Conservation (phyloP, 2,329 filamentous ascomycete species). For the Cercospora zeae-maydis region DNA sequence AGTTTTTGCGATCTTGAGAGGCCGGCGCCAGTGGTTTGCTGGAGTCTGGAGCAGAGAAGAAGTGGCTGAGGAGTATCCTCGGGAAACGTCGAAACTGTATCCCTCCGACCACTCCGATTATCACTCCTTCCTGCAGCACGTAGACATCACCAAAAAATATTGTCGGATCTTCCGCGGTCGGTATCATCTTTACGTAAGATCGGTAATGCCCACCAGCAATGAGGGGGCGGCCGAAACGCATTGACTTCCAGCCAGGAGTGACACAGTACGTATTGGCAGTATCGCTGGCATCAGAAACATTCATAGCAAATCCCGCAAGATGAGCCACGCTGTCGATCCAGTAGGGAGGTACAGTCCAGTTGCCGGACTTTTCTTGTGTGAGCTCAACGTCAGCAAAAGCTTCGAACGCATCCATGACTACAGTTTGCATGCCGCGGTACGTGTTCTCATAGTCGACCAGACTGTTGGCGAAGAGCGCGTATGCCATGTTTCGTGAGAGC, state of each 20-base stretch:
- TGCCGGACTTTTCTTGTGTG: slow-evolving; percentile 13
- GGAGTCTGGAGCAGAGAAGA: slow-evolving; percentile 62
- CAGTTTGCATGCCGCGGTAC: slow-evolving; percentile 18
- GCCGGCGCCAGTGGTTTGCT: slow-evolving; percentile 45
- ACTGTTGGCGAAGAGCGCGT: slow-evolving; percentile 24
- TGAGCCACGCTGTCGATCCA: slow-evolving; percentile 37
- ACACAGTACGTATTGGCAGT: slow-evolving; percentile 36
- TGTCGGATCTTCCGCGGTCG: slow-evolving; percentile 29
- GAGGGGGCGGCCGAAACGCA: slow-evolving; percentile 33
- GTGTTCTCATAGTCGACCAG: slow-evolving; percentile 18
- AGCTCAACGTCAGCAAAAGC: slow-evolving; percentile 28
- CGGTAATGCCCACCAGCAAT: slow-evolving; percentile 33
- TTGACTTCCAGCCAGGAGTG: slow-evolving; percentile 35
- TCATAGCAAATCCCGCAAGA: slow-evolving; percentile 27
- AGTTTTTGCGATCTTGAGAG: not conserved
- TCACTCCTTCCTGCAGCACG: slow-evolving; percentile 21
- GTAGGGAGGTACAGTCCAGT: slow-evolving; percentile 25
- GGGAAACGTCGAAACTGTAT: slow-evolving; percentile 62
- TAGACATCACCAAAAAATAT: slow-evolving; percentile 26
- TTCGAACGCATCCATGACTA: slow-evolving; percentile 36
- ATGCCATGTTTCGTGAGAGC: slow-evolving; percentile 34
- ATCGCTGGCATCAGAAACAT: slow-evolving; percentile 39
- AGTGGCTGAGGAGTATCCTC: slow-evolving; percentile 61
- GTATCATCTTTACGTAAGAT: slow-evolving; percentile 33
- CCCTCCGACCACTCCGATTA: slow-evolving; percentile 24